Evolutionary conservation across 805 yeast genomes (phyloP).

Genomic region (Yamadazyma ubonensis): DNA sequence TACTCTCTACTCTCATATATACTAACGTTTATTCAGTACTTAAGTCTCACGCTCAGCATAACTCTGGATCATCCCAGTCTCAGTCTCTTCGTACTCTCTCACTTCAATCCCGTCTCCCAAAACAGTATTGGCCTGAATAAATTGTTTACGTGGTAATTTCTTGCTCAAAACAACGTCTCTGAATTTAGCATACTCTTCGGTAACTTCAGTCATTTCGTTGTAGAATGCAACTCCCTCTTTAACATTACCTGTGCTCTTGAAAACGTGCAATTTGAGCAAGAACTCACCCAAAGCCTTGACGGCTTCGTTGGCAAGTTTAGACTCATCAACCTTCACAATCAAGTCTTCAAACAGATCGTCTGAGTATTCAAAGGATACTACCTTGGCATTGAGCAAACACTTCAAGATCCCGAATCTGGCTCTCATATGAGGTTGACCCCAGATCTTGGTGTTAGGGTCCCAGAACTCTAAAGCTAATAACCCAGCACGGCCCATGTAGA

Average conservation of each 20-base stretch:
- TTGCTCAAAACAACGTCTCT: constrained; percentile 68
- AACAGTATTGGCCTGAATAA: constrained; percentile 77
- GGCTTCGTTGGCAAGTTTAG: constrained; percentile 66
- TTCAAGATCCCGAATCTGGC: constrained; percentile 86
- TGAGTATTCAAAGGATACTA: constrained; percentile 50
- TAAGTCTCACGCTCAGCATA: constrained; percentile 50
- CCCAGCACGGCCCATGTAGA: constrained; percentile 89
- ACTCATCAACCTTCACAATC: constrained; percentile 54
- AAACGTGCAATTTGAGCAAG: constrained; percentile 70
- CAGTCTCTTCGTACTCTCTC: constrained; percentile 72
- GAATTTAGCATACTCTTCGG: constrained; percentile 58
- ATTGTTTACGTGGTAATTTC: constrained; percentile 80
- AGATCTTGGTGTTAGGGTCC: constrained; percentile 77
- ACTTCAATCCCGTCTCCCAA: constrained; percentile 50
- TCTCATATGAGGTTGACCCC: constrained; percentile 97
- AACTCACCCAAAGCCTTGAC: constrained; percentile 72
- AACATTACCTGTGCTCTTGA: constrained; percentile 75
- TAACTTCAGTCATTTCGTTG: constrained; percentile 65
- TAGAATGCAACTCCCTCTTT: constrained; percentile 63
- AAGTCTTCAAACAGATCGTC: constrained; percentile 57
- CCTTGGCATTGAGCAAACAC: constrained; percentile 66
- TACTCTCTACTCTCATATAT: too few relatives aligned
- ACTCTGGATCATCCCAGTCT: constrained; percentile 75
- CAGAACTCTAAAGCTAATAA: constrained; percentile 78
- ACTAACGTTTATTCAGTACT: neutral